These are phyloP conservation scores for Petunia secreta DNA, from an alignment of 257 asterid species.

Conservation along the genomic window DNA sequence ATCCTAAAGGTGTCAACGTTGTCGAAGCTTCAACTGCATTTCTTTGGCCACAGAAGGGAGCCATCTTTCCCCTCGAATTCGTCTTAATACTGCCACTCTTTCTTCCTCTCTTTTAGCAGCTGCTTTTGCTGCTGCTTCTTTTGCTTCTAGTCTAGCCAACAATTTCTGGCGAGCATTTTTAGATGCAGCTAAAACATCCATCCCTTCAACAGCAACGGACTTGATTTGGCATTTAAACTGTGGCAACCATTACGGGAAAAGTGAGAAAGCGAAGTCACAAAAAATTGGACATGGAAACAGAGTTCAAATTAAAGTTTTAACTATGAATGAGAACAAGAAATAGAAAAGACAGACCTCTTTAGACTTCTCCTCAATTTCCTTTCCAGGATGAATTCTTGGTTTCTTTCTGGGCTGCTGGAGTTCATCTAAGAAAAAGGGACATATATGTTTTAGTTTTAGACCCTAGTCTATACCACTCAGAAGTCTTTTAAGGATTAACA, in stretches of 20 bases:
- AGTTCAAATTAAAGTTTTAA: neutral
- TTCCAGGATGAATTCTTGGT: constrained; percentile 71
- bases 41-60: constrained; percentile 70
- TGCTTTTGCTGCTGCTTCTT: constrained; percentile 64
- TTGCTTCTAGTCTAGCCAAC: constrained; percentile 62
- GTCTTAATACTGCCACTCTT: constrained; percentile 66
- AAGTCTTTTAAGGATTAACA: neutral
- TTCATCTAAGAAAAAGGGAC: constrained; percentile 50
- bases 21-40: constrained; percentile 36
- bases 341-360: constrained; percentile 47
- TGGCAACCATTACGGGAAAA: neutral
- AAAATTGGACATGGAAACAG: neutral
- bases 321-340: constrained; percentile 9
- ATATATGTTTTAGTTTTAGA: neutral
- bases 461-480: neutral
- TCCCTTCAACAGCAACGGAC: constrained; percentile 69
- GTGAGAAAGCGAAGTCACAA: neutral
- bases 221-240: constrained; percentile 66
- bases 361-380: constrained; percentile 70
- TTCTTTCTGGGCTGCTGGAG: constrained; percentile 59
- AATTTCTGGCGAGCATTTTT: constrained; percentile 54
- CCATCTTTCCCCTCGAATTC: constrained; percentile 83
- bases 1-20: constrained; percentile 5
- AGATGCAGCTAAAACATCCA: constrained; percentile 61
- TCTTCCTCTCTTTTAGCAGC: constrained; percentile 79